A percentile compares a stretch with the other conserved stretches of the same genome.
Evolutionary conservation across 352 stramenopile genomes (phyloP).

Genomic region (Pythium oligandrum): DNA sequence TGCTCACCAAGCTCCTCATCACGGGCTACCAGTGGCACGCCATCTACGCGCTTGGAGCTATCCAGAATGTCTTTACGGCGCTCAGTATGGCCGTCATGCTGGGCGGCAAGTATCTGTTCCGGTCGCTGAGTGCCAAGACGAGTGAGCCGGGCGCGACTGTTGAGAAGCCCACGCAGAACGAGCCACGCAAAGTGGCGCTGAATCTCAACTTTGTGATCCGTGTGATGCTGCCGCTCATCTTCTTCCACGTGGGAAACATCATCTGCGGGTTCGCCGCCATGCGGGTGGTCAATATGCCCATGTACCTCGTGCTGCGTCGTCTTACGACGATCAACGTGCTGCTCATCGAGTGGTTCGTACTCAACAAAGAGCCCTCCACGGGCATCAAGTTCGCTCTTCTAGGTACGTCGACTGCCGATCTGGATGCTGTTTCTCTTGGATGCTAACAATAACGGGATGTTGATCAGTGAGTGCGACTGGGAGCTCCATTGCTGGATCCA

Average conservation of each 20-base stretch:
- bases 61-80: constrained; percentile 64
- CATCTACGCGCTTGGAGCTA: constrained; percentile 55
- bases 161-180: background rate
- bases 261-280: constrained; percentile 63
- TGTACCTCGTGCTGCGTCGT: constrained; percentile 62
- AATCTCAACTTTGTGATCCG: constrained; percentile 7
- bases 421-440: background rate
- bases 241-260: constrained; percentile 58
- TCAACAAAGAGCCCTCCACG: constrained; percentile 48
- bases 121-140: background rate
- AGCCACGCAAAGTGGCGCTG: background rate
- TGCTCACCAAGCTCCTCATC: constrained; percentile 69
- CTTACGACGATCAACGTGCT: constrained; percentile 74
- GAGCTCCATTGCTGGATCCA: constrained; percentile 50
- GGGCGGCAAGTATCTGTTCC: constrained; percentile 8
- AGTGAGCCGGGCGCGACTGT: background rate
- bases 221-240: constrained; percentile 44
- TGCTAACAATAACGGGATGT: background rate
- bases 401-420: constrained; percentile 20
- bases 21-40: constrained; percentile 53
- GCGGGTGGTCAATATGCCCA: constrained; percentile 67
- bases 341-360: constrained; percentile 71
- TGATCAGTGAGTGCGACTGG: constrained; percentile 47
- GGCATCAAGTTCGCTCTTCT: constrained; percentile 57
- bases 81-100: constrained; percentile 29